These are phyloP conservation scores for Beauveria medogensis DNA, from an alignment of 2,329 filamentous ascomycete genomes.

Conservation along the genomic window DNA sequence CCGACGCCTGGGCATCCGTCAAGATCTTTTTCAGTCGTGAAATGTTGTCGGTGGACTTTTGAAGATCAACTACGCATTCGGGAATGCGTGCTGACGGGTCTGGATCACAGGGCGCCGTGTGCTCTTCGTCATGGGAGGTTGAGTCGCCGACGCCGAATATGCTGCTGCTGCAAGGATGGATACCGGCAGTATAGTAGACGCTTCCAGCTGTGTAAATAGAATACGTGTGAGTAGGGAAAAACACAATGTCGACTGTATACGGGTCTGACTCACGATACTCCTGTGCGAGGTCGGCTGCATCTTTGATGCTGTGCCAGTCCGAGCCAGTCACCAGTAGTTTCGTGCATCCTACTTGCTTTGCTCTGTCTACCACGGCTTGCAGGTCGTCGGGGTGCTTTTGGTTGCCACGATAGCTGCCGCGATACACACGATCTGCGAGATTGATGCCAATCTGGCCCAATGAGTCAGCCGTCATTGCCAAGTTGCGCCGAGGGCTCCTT, in stretches of 20 bases:
- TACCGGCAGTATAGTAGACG: slow-evolving; percentile 85
- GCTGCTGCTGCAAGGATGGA: slow-evolving; percentile 83
- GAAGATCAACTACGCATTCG: slow-evolving; percentile 39
- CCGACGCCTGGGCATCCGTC: slow-evolving; percentile 41
- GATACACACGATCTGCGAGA: slow-evolving; percentile 84
- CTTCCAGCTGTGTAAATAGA: slow-evolving; percentile 50
- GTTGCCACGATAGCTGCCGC: slow-evolving; percentile 75
- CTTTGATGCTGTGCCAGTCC: slow-evolving; percentile 67
- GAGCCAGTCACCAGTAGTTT: slow-evolving; percentile 95
- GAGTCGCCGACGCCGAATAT: slow-evolving; percentile 45
- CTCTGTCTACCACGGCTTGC: slow-evolving; percentile 67
- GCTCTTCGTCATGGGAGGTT: slow-evolving; percentile 40
- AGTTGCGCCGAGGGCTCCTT: slow-evolving; percentile 20
- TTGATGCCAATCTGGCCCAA: slow-evolving; percentile 75
- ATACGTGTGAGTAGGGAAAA: slow-evolving; percentile 11
- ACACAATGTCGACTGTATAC: neutral
- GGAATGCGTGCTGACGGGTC: slow-evolving; percentile 38
- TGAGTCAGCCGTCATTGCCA: slow-evolving; percentile 11
- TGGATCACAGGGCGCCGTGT: slow-evolving; percentile 45
- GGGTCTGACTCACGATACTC: slow-evolving; percentile 55
- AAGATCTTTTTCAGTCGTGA: slow-evolving; percentile 57
- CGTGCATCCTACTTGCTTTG: slow-evolving; percentile 66
- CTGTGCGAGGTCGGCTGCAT: slow-evolving; percentile 65
- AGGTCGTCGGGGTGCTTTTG: slow-evolving; percentile 68
- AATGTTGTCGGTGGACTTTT: slow-evolving; percentile 43